phyloP scores from a whole-genome alignment of 352 stramenopile species.

The Saprolegnia diclina region DNA sequence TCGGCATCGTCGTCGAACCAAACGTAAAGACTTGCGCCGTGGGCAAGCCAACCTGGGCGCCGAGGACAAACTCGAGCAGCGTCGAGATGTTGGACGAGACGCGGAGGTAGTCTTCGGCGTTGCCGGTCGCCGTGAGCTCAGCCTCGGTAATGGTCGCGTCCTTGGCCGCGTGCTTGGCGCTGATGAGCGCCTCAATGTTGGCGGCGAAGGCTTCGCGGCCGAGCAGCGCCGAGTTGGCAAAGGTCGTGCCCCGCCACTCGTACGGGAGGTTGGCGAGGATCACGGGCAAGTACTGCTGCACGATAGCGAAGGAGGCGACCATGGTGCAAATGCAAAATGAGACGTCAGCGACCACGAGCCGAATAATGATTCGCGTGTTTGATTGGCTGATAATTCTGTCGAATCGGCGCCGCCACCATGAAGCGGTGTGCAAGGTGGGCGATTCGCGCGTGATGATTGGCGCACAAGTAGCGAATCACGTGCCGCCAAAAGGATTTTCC shows the following conservation, averaged over 20 bases:
- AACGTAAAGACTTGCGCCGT: constrained; percentile 27
- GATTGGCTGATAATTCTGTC: constrained; percentile 1
- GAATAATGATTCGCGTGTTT: background rate
- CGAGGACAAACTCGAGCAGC: constrained; percentile 21
- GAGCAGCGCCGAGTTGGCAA: constrained; percentile 25
- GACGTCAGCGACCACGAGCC: background rate
- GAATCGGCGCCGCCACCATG: background rate
- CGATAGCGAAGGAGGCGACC: constrained; percentile 13
- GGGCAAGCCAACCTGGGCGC: constrained; percentile 1
- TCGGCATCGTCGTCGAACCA: constrained; percentile 24
- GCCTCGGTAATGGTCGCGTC: constrained; percentile 18
- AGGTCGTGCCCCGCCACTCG: constrained; percentile 28
- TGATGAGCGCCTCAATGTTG: constrained; percentile 14
- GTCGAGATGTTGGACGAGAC: constrained; percentile 26
- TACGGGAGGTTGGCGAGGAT: constrained; percentile 21
- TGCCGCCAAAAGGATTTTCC: background rate
- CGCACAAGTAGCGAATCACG: constrained; percentile 2
- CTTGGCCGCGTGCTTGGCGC: constrained; percentile 9
- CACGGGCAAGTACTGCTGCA: constrained; percentile 5
- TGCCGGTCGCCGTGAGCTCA: constrained; percentile 19
- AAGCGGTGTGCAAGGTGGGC: background rate
- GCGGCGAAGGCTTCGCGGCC: constrained; percentile 22
- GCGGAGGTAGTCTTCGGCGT: constrained; percentile 26
- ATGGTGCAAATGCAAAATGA: constrained; percentile 14
- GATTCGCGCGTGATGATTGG: constrained; percentile 12